phyloP scores from a whole-genome alignment of 2,329 filamentous ascomycete genomes.

The Fusarium pseudoanthophilum region DNA sequence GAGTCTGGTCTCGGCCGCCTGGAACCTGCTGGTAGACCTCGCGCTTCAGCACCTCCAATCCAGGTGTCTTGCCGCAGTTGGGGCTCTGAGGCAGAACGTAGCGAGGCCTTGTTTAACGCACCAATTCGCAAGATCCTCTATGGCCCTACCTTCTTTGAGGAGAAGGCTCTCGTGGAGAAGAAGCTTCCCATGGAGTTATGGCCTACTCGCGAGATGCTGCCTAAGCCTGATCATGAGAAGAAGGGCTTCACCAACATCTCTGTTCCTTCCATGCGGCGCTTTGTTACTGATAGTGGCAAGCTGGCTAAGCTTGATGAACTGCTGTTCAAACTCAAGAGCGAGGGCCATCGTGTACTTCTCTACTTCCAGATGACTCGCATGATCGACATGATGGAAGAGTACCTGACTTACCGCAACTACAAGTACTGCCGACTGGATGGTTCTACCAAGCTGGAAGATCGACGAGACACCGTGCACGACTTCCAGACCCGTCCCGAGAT shows the following conservation, averaged over 20 bases:
- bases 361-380: constrained; percentile 99
- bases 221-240: constrained; percentile 82
- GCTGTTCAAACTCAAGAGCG: constrained; percentile 88
- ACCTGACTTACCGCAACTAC: constrained; percentile 98
- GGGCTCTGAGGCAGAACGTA: constrained; percentile 71
- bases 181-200: constrained; percentile 74
- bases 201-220: constrained; percentile 74
- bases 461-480: constrained; percentile 93
- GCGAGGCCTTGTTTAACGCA: constrained; percentile 81
- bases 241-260: constrained; percentile 88
- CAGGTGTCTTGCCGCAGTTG: constrained; percentile 80
- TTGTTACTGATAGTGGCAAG: constrained; percentile 98
- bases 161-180: constrained; percentile 78
- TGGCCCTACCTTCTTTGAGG: constrained; percentile 71
- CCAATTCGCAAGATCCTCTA: constrained; percentile 80
- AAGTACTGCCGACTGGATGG: constrained; percentile 97
- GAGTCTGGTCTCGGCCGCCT: constrained; percentile 79
- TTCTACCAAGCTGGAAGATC: constrained; percentile 96
- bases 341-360: constrained; percentile 89
- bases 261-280: constrained; percentile 95
- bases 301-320: constrained; percentile 90
- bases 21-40: constrained; percentile 83
- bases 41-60: constrained; percentile 85
- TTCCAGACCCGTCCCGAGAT: constrained; percentile 96
- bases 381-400: constrained; percentile 99